Conservation (phyloP, 1,139 yeast genomes). For the Blastobotrys elegans region DNA sequence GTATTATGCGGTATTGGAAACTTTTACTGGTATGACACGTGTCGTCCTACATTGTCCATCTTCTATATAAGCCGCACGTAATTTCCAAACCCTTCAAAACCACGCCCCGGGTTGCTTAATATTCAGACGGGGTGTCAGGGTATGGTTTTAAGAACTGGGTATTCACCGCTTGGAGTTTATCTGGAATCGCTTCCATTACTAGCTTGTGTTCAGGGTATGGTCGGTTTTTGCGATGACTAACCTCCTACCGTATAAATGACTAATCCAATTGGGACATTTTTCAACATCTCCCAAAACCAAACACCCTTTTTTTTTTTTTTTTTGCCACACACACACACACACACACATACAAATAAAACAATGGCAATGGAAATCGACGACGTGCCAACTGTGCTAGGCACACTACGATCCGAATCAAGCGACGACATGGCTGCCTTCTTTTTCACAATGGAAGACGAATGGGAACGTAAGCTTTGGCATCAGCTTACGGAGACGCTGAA, state of each 20-base stretch:
- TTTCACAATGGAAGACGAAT: constrained; percentile 75
- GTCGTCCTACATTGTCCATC: too few species aligned
- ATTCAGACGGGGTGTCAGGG: too few species aligned
- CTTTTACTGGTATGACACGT: too few species aligned
- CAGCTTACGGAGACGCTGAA: constrained; percentile 71
- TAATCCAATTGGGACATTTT: background rate
- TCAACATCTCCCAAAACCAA: background rate
- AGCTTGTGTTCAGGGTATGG: too few species aligned
- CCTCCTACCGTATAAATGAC: background rate
- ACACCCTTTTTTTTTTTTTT: background rate
- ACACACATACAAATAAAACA: background rate
- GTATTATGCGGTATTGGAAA: too few species aligned
- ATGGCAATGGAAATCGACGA: constrained; percentile 35
- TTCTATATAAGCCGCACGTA: too few species aligned
- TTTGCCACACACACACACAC: background rate
- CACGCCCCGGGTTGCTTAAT: too few species aligned
- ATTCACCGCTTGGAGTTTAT: too few species aligned
- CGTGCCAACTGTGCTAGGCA: constrained; percentile 57
- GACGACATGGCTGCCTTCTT: constrained; percentile 59
- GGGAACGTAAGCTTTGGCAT: constrained; percentile 77
- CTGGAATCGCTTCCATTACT: too few species aligned
- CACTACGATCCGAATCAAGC: constrained; percentile 62
- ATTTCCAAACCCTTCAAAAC: too few species aligned
- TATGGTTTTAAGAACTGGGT: too few species aligned
- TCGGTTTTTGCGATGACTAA: too few species aligned